Conservation (phyloP, 192 early-diverging fungal species). For the Gonapodya prolifera region DNA sequence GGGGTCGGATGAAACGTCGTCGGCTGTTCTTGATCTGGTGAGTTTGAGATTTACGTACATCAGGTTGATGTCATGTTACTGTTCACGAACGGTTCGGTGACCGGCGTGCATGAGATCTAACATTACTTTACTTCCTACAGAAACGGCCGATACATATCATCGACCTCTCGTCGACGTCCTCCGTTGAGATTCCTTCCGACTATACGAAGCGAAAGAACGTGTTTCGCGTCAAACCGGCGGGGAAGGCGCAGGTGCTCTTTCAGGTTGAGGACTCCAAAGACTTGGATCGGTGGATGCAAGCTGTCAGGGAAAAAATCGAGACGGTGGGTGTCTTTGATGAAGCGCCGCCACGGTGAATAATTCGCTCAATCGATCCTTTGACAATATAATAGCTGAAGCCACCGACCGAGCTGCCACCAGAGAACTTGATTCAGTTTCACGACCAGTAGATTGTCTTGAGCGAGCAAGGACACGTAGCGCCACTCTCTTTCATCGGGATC, state of each 20-base stretch:
- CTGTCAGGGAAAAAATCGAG: not conserved
- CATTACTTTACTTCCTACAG: not conserved
- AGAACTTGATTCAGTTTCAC: not conserved
- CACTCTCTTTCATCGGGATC: too few species aligned
- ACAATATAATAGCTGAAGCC: not conserved
- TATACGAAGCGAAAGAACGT: not conserved
- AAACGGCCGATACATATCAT: not conserved
- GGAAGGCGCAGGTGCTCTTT: not conserved
- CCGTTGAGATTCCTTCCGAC: not conserved
- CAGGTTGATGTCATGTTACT: too few species aligned
- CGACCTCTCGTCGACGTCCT: not conserved
- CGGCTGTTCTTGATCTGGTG: not conserved
- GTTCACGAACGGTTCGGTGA: too few species aligned
- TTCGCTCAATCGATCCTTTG: not conserved
- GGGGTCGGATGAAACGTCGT: not conserved
- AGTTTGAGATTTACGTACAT: too few species aligned
- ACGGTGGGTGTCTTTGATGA: not conserved
- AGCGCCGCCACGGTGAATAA: too few species aligned
- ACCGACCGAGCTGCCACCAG: not conserved
- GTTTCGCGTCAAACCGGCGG: not conserved
- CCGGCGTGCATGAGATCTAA: too few species aligned
- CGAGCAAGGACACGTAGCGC: too few species aligned
- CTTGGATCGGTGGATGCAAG: not conserved
- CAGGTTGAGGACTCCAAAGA: not conserved
- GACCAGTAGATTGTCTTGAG: not conserved